Evolutionary conservation across 768 basidiomycete species (phyloP).

Genomic region (Boletus vermiculosoides): DNA sequence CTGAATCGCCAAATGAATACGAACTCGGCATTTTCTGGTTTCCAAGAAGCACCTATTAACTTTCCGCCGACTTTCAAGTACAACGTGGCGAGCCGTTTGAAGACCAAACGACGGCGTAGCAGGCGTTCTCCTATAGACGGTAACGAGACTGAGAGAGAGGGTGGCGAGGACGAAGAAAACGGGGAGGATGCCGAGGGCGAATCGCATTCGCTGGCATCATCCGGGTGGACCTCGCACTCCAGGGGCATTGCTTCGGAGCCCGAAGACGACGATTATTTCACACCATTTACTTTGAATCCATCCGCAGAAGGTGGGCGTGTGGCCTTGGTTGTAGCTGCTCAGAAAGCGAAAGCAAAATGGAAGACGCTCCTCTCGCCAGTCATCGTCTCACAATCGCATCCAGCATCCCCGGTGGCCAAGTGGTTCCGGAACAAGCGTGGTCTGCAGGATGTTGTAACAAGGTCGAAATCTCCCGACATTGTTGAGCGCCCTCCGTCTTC

Average conservation of each 20-base stretch:
- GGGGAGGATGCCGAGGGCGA: constrained; percentile 47
- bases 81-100: constrained; percentile 63
- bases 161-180: constrained; percentile 33
- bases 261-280: constrained; percentile 44
- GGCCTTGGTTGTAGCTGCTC: constrained; percentile 42
- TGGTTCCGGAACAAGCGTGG: constrained; percentile 32
- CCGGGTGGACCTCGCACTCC: constrained; percentile 47
- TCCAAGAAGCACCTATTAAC: constrained; percentile 73
- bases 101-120: constrained; percentile 39
- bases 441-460: constrained; percentile 4
- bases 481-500: constrained; percentile 27
- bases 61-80: constrained; percentile 97
- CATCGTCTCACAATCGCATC: constrained; percentile 29
- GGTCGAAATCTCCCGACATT: constrained; percentile 26
- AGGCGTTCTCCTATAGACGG: constrained; percentile 39
- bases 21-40: constrained; percentile 71
- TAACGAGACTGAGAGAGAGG: constrained; percentile 41
- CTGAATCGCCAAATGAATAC: constrained; percentile 71
- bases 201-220: constrained; percentile 54
- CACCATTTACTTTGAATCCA: constrained; percentile 24
- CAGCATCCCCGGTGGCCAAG: constrained; percentile 26
- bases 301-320: constrained; percentile 36
- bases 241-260: constrained; percentile 32
- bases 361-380: constrained; percentile 43
- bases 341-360: constrained; percentile 58